phyloP scores from a whole-genome alignment of 805 yeast genomes.

The Scheffersomyces lignosus region DNA sequence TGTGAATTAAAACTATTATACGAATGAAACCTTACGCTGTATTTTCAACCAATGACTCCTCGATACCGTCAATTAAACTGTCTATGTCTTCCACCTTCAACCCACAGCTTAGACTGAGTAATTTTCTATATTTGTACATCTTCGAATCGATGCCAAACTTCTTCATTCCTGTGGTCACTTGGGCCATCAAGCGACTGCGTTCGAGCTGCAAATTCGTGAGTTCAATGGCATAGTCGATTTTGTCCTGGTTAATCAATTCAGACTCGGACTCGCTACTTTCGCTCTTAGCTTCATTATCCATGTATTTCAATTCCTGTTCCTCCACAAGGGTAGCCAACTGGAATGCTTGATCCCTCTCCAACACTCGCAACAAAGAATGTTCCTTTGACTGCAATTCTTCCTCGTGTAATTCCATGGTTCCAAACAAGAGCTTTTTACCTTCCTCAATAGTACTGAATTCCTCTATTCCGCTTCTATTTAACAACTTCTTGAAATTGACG shows the following conservation, averaged over 20 bases:
- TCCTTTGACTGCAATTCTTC: slow-evolving; percentile 13
- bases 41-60: slow-evolving; percentile 13
- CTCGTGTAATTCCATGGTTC: slow-evolving; percentile 15
- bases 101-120: slow-evolving; percentile 77
- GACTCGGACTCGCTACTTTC: slow-evolving; percentile 8
- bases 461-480: slow-evolving; percentile 30
- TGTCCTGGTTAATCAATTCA: slow-evolving; percentile 9
- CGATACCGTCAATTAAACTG: slow-evolving; percentile 76
- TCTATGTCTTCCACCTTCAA: slow-evolving; percentile 77
- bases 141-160: slow-evolving; percentile 49
- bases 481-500: slow-evolving; percentile 23
- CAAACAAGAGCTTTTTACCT: slow-evolving; percentile 21
- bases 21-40: not conserved
- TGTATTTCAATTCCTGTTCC: slow-evolving; percentile 22
- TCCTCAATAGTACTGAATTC: slow-evolving; percentile 23
- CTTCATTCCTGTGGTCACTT: slow-evolving; percentile 48
- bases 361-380: slow-evolving; percentile 21
- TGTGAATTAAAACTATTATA: not conserved
- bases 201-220: slow-evolving; percentile 54
- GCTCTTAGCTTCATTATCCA: slow-evolving; percentile 1
- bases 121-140: slow-evolving; percentile 73
- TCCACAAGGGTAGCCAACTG: slow-evolving; percentile 46
- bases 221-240: slow-evolving; percentile 14
- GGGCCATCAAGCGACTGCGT: slow-evolving; percentile 43
- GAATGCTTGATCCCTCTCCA: slow-evolving; percentile 46